Evolutionary conservation across 352 stramenopile genomes (phyloP), one percentile per base, ranked within the genome.

Genomic region (Pythium biforme): DNA sequence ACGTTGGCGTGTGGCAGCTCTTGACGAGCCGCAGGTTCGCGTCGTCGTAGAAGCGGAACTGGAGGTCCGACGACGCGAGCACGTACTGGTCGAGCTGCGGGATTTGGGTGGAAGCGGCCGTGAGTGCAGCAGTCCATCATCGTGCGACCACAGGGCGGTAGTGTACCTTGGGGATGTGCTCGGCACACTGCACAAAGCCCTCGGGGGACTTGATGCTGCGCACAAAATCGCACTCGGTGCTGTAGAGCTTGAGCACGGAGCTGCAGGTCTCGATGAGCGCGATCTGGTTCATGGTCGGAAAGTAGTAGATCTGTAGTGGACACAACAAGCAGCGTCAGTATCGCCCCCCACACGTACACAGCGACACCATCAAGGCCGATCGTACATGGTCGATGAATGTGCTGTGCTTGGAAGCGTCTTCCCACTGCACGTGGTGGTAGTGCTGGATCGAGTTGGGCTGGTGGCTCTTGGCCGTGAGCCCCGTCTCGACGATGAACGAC

Each of bases 401-500:
- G 72, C 74, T 89, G 76, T 96, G 86, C 70, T 96, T 96, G 54
- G 80, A 89, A 1, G 85, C 74, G 62, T 96, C 88, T 62, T 94
- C 80, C 79, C 83, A 92, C 23, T 64, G 69, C 27, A 86, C 77
- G 56, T 90, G 72, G 55, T 90, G 77, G 73, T 94, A 96, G 55
- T 79, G 76, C 64, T 92, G 85, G 48, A 96, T 95, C n/a, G 81
- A 92, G 67, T 92, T 90, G 58, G 81, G 86, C 55, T 93, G 82
- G 64, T 94, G 86, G 66, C 72, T 92, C 59, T 92, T 91, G 47
- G 79, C 77, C 6, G 79, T 88, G 34, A 93, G 75, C 12, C 86
- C 89, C 47, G 83, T 95, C 55, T 97, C 89, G 29, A 97, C 89
- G 56, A 97, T 95, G 71, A 95, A 96, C 15, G 77, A 89, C 51